These are phyloP conservation scores for Aspergillus neotritici DNA, from an alignment of 2,329 filamentous ascomycete species.

Conservation along the genomic window DNA sequence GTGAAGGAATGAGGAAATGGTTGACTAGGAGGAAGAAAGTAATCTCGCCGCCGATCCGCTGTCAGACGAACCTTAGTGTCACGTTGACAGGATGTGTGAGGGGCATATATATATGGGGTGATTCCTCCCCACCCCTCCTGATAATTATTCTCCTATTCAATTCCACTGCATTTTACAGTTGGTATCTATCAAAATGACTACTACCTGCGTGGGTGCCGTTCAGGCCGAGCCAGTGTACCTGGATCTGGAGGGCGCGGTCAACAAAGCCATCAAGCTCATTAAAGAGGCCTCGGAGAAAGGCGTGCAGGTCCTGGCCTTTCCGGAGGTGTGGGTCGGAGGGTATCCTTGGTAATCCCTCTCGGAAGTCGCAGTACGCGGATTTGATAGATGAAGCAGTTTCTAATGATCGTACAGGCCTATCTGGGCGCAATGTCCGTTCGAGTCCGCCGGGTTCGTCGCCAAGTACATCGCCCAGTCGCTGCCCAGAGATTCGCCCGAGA, in stretches of 20 bases:
- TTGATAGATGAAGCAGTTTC: too few relatives aligned
- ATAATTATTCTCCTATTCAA: too few relatives aligned
- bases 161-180: conserved; percentile 16
- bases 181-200: not conserved
- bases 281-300: conserved; percentile 43
- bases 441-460: not conserved
- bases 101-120: too few relatives aligned
- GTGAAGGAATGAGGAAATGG: too few relatives aligned
- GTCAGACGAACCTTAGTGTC: too few relatives aligned
- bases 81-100: too few relatives aligned
- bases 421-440: not conserved
- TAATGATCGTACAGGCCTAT: too few relatives aligned
- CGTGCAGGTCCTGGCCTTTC: conserved; percentile 47
- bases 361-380: too few relatives aligned
- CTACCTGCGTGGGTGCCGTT: conserved; percentile 38
- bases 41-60: too few relatives aligned
- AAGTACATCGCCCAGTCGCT: conserved; percentile 5
- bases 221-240: conserved; percentile 44
- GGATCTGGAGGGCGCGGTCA: conserved; percentile 43
- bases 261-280: conserved; percentile 46
- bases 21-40: too few relatives aligned
- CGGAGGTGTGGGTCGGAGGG: conserved; percentile 40
- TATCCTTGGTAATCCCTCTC: conserved; percentile 24
- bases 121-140: too few relatives aligned
- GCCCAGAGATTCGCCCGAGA: conserved; percentile 21